Evolutionary conservation across 1,139 yeast genomes (phyloP).

Genomic region (Protomyces macrosporus): DNA sequence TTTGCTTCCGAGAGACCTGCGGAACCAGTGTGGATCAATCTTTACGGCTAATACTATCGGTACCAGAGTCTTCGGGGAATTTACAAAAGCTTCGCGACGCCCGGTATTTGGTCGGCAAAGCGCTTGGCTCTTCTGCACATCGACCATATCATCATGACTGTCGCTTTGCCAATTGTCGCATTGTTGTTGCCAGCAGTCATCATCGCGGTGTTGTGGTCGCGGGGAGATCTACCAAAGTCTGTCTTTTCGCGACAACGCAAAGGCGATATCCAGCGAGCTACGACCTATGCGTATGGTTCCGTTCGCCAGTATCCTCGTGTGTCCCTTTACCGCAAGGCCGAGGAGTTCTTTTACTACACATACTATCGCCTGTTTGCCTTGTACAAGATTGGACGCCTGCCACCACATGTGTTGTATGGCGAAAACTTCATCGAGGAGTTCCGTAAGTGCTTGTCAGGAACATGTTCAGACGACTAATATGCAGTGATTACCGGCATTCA

Average conservation of each 20-base stretch:
- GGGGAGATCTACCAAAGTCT: neutral
- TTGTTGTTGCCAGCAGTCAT: neutral
- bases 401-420: slow-evolving; percentile 1
- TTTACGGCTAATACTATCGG: too few species aligned
- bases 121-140: too few species aligned
- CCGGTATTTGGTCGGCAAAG: neutral
- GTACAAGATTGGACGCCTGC: neutral
- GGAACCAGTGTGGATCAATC: too few species aligned
- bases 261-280: slow-evolving; percentile 6
- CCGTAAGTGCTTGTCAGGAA: neutral
- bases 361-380: slow-evolving; percentile 10
- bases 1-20: too few species aligned
- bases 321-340: slow-evolving; percentile 1
- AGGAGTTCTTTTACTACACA: slow-evolving; percentile 14
- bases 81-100: neutral
- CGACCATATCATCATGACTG: too few species aligned
- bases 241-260: neutral
- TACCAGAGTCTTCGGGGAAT: neutral
- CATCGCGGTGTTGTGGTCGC: neutral
- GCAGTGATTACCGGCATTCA: slow-evolving; percentile 13
- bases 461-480: neutral
- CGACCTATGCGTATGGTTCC: slow-evolving; percentile 21
- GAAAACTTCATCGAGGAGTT: slow-evolving; percentile 9
- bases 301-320: slow-evolving; percentile 14
- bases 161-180: neutral